These are phyloP conservation scores for Hydnum rufescens DNA, from an alignment of 768 basidiomycete species.

Conservation along the genomic window DNA sequence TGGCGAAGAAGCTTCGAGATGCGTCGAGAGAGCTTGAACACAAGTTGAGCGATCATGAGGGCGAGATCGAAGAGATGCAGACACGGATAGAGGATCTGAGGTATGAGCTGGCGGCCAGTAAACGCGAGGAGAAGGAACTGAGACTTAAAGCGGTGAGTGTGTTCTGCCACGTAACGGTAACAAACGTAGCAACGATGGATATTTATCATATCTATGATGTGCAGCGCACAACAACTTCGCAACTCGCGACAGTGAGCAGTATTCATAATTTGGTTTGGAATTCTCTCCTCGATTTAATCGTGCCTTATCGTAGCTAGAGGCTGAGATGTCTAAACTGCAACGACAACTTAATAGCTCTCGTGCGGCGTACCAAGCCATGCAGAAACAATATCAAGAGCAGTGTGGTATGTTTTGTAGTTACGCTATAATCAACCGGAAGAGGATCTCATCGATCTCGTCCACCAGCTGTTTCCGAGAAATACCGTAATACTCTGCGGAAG, in stretches of 20 bases:
- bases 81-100: conserved; percentile 53
- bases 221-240: conserved; percentile 42
- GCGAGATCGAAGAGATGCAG: conserved; percentile 68
- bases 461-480: conserved; percentile 55
- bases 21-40: conserved; percentile 47
- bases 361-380: conserved; percentile 50
- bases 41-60: conserved; percentile 56
- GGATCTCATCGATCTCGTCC: not conserved
- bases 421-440: not conserved
- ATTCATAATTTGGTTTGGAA: not conserved
- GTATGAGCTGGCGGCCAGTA: conserved; percentile 56
- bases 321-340: conserved; percentile 57
- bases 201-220: too few species aligned
- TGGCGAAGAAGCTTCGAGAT: conserved; percentile 56
- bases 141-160: conserved; percentile 57
- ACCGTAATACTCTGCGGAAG: conserved; percentile 50
- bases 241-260: conserved; percentile 33
- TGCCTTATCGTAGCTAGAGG: conserved; percentile 26
- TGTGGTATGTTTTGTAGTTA: conserved; percentile 34
- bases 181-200: too few species aligned
- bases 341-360: conserved; percentile 57
- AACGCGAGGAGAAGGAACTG: conserved; percentile 86
- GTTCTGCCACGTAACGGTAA: too few species aligned
- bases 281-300: conserved; percentile 9
- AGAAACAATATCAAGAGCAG: conserved; percentile 81